Evolutionary conservation across 1,284 basidiomycete genomes (phyloP).

Genomic region (Microbotryum saponariae): DNA sequence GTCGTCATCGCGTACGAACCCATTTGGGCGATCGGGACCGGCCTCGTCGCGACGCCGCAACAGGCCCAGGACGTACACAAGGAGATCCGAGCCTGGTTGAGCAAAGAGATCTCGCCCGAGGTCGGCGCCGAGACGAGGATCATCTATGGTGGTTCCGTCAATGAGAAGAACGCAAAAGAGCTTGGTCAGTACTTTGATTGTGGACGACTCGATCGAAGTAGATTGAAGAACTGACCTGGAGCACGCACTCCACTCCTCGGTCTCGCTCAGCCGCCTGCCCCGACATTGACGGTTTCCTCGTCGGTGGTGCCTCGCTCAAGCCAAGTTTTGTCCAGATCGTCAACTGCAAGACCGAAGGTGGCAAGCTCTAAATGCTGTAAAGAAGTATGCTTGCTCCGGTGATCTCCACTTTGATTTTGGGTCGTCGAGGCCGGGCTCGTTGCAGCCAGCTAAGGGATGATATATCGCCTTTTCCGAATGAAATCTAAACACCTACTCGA

Average conservation of each 20-base stretch:
- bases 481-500: too few relatives aligned
- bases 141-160: slow-evolving; percentile 95
- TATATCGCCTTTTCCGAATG: too few relatives aligned
- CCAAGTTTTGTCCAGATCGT: slow-evolving; percentile 92
- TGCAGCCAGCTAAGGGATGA: too few relatives aligned
- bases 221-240: too few relatives aligned
- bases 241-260: neutral
- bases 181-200: slow-evolving; percentile 53
- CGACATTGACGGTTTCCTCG: slow-evolving; percentile 98
- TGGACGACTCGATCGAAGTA: too few relatives aligned
- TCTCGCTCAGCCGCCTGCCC: slow-evolving; percentile 53
- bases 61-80: slow-evolving; percentile 85
- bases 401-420: too few relatives aligned
- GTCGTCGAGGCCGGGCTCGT: too few relatives aligned
- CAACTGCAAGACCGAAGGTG: slow-evolving; percentile 51
- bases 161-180: slow-evolving; percentile 76
- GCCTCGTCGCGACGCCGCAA: slow-evolving; percentile 70
- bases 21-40: slow-evolving; percentile 84
- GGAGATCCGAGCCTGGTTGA: slow-evolving; percentile 71
- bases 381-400: too few relatives aligned
- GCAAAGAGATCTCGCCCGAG: slow-evolving; percentile 55
- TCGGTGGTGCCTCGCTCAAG: slow-evolving; percentile 95
- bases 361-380: neutral
- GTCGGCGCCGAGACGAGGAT: slow-evolving; percentile 74
- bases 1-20: slow-evolving; percentile 76